These are phyloP conservation scores for Chamaenerion angustifolium DNA, from an alignment of 345 rosid genomes.

Conservation along the genomic window DNA sequence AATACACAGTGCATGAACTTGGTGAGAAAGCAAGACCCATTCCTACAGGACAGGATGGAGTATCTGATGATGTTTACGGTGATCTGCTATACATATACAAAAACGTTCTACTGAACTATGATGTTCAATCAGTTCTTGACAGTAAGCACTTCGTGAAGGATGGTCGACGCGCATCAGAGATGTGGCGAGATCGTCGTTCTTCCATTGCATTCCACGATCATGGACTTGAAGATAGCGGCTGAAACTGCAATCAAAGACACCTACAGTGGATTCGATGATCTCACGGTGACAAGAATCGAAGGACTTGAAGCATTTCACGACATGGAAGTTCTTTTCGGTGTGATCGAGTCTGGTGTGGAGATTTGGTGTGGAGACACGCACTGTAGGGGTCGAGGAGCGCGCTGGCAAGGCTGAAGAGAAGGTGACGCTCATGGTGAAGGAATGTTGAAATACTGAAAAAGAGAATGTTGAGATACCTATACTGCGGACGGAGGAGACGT, in stretches of 20 bases:
- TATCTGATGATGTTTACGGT: slow-evolving; percentile 37
- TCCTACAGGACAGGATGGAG: not conserved
- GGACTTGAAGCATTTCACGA: slow-evolving; percentile 31
- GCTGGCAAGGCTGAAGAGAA: too few species aligned
- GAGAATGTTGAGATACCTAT: too few species aligned
- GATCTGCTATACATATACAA: slow-evolving; percentile 41
- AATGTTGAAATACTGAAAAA: too few species aligned
- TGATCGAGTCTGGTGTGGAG: slow-evolving; percentile 35
- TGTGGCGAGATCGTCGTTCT: slow-evolving; percentile 44
- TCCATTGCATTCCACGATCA: slow-evolving; percentile 47
- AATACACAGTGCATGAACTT: slow-evolving; percentile 55
- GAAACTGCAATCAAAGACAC: slow-evolving; percentile 55
- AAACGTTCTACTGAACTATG: slow-evolving; percentile 42
- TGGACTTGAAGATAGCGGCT: slow-evolving; percentile 50
- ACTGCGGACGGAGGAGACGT: too few species aligned
- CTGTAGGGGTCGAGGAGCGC: too few species aligned
- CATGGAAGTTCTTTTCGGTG: slow-evolving; percentile 32
- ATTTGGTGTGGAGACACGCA: too few species aligned
- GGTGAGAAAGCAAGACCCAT: slow-evolving; percentile 1
- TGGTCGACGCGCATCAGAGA: slow-evolving; percentile 15
- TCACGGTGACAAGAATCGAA: slow-evolving; percentile 41
- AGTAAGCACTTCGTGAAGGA: slow-evolving; percentile 59
- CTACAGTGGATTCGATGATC: slow-evolving; percentile 39
- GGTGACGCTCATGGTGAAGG: too few species aligned
- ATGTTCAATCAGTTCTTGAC: slow-evolving; percentile 48